phyloP scores from a whole-genome alignment of 108 stramenopile genomes.

The Nitzschia sp. region DNA sequence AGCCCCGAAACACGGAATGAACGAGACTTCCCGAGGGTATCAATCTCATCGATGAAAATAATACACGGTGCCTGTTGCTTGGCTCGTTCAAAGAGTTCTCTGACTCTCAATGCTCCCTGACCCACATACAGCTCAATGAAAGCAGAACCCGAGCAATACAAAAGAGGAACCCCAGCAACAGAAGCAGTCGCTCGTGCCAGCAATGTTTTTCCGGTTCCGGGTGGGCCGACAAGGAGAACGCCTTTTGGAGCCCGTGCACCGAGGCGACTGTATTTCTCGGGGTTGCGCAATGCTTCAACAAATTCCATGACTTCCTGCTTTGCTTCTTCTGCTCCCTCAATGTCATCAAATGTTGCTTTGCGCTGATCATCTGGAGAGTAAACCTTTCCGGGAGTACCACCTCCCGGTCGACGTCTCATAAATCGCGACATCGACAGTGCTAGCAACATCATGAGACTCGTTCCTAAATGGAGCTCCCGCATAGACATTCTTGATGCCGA shows the following conservation, averaged over 20 bases:
- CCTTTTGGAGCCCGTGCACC: constrained; percentile 86
- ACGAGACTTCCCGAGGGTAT: constrained; percentile 81
- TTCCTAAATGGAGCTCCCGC: too few species aligned
- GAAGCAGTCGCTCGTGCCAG: constrained; percentile 84
- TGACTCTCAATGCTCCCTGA: constrained; percentile 88
- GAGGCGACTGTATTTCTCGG: constrained; percentile 79
- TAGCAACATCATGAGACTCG: too few species aligned
- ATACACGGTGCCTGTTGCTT: constrained; percentile 66
- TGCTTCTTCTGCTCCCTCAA: constrained; percentile 82
- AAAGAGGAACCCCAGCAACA: constrained; percentile 78
- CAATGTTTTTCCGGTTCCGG: constrained; percentile 74
- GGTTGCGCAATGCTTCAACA: constrained; percentile 80
- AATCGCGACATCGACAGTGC: too few species aligned
- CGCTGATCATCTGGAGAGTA: constrained; percentile 42
- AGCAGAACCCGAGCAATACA: constrained; percentile 82
- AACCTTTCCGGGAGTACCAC: constrained; percentile 69
- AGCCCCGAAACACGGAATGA: constrained; percentile 45
- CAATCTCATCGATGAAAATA: constrained; percentile 87
- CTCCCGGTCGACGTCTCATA: constrained; percentile 28
- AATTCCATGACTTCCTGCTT: constrained; percentile 89
- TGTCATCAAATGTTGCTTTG: constrained; percentile 73
- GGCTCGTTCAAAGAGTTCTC: constrained; percentile 82
- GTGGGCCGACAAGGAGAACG: constrained; percentile 69
- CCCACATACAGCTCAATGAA: constrained; percentile 90
- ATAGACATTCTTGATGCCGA: too few species aligned